Evolutionary conservation across 2,329 filamentous ascomycete species (phyloP).

Genomic region (Harringtonia aguacate): DNA sequence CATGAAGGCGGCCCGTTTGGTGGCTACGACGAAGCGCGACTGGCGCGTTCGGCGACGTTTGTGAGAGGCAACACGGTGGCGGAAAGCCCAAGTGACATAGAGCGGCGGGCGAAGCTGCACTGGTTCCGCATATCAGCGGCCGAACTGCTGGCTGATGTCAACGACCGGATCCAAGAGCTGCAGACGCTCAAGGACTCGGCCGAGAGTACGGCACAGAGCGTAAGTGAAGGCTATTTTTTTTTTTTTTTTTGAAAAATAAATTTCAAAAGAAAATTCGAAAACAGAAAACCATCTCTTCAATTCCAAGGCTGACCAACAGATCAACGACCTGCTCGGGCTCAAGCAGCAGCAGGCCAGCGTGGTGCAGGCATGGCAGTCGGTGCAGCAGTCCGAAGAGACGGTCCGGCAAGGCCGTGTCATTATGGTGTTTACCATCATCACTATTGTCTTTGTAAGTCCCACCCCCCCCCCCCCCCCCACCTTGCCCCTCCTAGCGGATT

Average conservation of each 20-base stretch:
- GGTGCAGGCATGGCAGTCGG: conserved; percentile 29
- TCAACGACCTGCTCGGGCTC: conserved; percentile 28
- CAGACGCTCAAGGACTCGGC: conserved; percentile 21
- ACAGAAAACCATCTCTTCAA: no score
- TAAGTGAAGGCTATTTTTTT: conserved; percentile 13
- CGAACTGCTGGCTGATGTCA: conserved; percentile 16
- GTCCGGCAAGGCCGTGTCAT: conserved; percentile 30
- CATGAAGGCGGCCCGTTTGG: neutral
- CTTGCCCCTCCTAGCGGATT: no score
- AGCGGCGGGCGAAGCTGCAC: conserved; percentile 9
- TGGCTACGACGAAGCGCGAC: neutral
- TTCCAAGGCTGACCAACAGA: conserved; percentile 11
- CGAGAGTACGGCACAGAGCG: conserved; percentile 20
- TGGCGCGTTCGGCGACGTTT: neutral
- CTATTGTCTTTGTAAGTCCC: conserved; percentile 31
- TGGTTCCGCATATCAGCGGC: conserved; percentile 19
- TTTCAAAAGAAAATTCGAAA: no score
- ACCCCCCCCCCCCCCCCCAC: no score
- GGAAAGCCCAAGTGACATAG: neutral
- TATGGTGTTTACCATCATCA: conserved; percentile 35
- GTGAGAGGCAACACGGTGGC: no score
- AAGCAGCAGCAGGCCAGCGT: conserved; percentile 36
- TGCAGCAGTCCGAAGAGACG: conserved; percentile 26
- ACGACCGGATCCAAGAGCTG: conserved; percentile 21
- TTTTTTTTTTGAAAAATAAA: neutral